Evolutionary conservation across 768 basidiomycete genomes (phyloP).

Genomic region (Crepidotus variabilis): DNA sequence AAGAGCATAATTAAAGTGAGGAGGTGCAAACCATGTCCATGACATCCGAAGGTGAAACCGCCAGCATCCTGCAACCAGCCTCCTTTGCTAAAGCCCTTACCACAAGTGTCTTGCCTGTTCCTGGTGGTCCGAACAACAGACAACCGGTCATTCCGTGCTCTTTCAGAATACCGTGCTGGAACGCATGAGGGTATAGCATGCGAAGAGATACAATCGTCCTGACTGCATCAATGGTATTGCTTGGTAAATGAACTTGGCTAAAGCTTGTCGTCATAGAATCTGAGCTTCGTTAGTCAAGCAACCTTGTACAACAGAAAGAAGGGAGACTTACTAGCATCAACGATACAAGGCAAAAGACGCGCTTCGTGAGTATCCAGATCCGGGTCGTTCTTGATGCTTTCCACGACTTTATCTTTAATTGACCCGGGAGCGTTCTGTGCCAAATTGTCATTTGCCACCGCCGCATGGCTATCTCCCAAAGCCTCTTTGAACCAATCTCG

Average conservation of each 20-base stretch:
- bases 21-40: slow-evolving; percentile 80
- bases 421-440: slow-evolving; percentile 31
- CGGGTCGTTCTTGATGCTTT: slow-evolving; percentile 68
- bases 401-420: slow-evolving; percentile 67
- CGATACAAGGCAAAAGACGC: slow-evolving; percentile 77
- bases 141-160: slow-evolving; percentile 91
- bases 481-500: slow-evolving; percentile 60
- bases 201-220: slow-evolving; percentile 90
- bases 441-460: slow-evolving; percentile 31
- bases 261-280: slow-evolving; percentile 81
- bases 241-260: slow-evolving; percentile 82
- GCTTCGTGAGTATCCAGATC: slow-evolving; percentile 82
- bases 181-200: slow-evolving; percentile 81
- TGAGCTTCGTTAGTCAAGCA: slow-evolving; percentile 23
- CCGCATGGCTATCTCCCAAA: slow-evolving; percentile 16
- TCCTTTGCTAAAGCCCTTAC: slow-evolving; percentile 91
- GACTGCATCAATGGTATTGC: slow-evolving; percentile 87
- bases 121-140: slow-evolving; percentile 89
- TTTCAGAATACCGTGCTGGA: slow-evolving; percentile 85
- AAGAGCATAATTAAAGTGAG: slow-evolving; percentile 1
- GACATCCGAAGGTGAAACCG: slow-evolving; percentile 87
- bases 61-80: slow-evolving; percentile 91
- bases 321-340: slow-evolving; percentile 63
- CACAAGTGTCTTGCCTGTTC: slow-evolving; percentile 84
- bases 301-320: slow-evolving; percentile 5